phyloP scores from a whole-genome alignment of 2,329 filamentous ascomycete genomes.

The Sodiomyces alkalinus region DNA sequence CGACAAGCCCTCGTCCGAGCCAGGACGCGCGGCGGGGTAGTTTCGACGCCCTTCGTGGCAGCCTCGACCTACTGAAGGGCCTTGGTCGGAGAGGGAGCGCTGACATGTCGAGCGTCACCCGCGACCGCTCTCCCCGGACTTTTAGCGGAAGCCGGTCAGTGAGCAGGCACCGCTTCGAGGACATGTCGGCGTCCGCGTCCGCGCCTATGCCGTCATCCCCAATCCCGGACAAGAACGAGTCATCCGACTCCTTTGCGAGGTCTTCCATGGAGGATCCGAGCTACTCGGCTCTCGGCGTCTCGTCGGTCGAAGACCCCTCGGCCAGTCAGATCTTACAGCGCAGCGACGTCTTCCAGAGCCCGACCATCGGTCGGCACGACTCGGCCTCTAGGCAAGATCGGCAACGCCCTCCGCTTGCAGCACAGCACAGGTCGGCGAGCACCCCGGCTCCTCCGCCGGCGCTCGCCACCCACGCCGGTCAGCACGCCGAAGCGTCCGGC shows the following conservation, averaged over 20 bases:
- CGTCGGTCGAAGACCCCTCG: constrained; percentile 54
- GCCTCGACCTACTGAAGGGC: constrained; percentile 37
- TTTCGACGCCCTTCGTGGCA: constrained; percentile 38
- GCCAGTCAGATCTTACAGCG: constrained; percentile 81
- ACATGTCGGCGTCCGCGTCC: constrained; percentile 26
- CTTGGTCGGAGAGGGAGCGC: too few relatives aligned
- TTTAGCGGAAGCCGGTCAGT: constrained; percentile 44
- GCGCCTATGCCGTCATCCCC: too few relatives aligned
- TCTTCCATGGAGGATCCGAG: constrained; percentile 58
- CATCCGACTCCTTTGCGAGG: constrained; percentile 61
- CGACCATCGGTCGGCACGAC: constrained; percentile 44
- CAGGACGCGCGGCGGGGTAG: constrained; percentile 35
- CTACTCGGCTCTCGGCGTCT: constrained; percentile 53
- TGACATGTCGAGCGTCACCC: constrained; percentile 24
- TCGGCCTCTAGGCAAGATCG: constrained; percentile 15
- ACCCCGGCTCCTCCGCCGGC: constrained; percentile 4
- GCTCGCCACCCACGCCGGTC: constrained; percentile 6
- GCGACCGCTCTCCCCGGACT: constrained; percentile 38
- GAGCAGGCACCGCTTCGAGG: constrained; percentile 30
- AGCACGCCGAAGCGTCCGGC: constrained; percentile 24
- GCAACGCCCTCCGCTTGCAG: constrained; percentile 4
- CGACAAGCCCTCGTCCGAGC: constrained; percentile 38
- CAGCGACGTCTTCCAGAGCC: constrained; percentile 78
- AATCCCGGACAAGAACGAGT: constrained; percentile 45
- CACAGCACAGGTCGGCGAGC: too few relatives aligned